phyloP scores from a whole-genome alignment of 352 stramenopile genomes.

The Phytophthora megakarya region DNA sequence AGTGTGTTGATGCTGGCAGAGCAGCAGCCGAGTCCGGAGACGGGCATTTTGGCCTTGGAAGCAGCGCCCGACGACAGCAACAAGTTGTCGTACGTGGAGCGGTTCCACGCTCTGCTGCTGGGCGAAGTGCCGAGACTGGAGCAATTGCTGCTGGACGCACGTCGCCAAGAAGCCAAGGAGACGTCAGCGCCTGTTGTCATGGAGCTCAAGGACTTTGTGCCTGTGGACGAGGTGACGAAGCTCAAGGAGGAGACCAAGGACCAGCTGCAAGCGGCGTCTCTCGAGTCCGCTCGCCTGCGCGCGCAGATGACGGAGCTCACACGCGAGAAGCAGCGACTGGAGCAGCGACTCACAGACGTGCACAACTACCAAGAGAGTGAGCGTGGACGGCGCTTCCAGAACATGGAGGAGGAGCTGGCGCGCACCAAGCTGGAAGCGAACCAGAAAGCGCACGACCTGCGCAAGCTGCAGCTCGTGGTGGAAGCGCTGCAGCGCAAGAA shows the following conservation, averaged over 20 bases:
- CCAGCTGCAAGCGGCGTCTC: conserved; percentile 38
- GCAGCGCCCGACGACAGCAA: conserved; percentile 9
- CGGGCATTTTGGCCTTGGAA: conserved; percentile 35
- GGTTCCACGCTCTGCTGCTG: conserved; percentile 55
- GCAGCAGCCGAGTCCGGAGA: conserved; percentile 29
- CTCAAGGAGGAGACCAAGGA: conserved; percentile 56
- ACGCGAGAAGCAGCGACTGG: conserved; percentile 60
- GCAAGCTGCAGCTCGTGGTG: conserved; percentile 49
- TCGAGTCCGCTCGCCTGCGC: conserved; percentile 36
- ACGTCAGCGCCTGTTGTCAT: conserved; percentile 45
- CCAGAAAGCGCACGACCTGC: conserved; percentile 52
- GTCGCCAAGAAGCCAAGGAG: conserved; percentile 22
- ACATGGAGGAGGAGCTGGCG: conserved; percentile 69
- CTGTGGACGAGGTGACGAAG: conserved; percentile 53
- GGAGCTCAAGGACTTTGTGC: conserved; percentile 74
- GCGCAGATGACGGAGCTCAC: conserved; percentile 45
- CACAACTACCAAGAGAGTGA: conserved; percentile 77
- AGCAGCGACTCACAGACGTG: conserved; percentile 69
- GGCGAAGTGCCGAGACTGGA: conserved; percentile 53
- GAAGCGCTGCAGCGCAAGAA: conserved; percentile 49
- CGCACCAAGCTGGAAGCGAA: conserved; percentile 57
- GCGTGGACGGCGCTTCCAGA: conserved; percentile 55
- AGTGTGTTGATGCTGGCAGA: conserved; percentile 53
- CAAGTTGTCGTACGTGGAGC: conserved; percentile 58
- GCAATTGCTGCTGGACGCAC: conserved; percentile 36